phyloP scores from a whole-genome alignment of 768 basidiomycete species.

The Tephrocybe rancida region DNA sequence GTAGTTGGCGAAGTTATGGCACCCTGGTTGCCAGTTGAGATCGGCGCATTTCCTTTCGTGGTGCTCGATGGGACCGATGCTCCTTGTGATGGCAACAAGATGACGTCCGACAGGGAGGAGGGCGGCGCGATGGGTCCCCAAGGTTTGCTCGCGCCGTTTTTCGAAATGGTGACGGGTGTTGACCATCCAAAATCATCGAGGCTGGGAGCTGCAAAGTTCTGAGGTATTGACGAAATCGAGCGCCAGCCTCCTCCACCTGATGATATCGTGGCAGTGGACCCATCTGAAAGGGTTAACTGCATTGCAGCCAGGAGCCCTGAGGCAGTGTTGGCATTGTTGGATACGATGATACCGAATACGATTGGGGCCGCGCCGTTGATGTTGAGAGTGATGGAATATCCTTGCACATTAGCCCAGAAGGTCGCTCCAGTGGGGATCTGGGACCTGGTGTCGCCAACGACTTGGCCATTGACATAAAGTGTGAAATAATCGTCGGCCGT shows the following conservation, averaged over 20 bases:
- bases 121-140: background rate
- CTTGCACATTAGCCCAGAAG: slow-evolving; percentile 6
- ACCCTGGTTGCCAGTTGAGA: background rate
- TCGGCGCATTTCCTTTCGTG: too few relatives aligned
- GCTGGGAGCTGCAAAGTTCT: slow-evolving; percentile 1
- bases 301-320: slow-evolving; percentile 6
- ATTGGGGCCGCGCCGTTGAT: background rate
- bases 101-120: background rate
- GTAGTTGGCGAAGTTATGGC: background rate
- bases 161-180: background rate
- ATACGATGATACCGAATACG: slow-evolving; percentile 6
- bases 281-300: slow-evolving; percentile 8
- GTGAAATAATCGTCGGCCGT: slow-evolving; percentile 13
- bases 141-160: slow-evolving; percentile 6
- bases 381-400: slow-evolving; percentile 8
- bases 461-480: slow-evolving; percentile 9
- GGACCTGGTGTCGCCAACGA: slow-evolving; percentile 5
- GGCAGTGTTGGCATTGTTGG: background rate
- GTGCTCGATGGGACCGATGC: background rate
- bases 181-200: slow-evolving; percentile 7
- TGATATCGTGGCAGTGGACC: slow-evolving; percentile 3
- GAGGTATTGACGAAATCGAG: slow-evolving; percentile 1
- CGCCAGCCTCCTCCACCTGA: slow-evolving; percentile 3
- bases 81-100: background rate
- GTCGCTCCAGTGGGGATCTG: background rate